These are phyloP conservation scores for Veloporphyrellus conicus DNA, from an alignment of 1,284 basidiomycete genomes.

Conservation along the genomic window DNA sequence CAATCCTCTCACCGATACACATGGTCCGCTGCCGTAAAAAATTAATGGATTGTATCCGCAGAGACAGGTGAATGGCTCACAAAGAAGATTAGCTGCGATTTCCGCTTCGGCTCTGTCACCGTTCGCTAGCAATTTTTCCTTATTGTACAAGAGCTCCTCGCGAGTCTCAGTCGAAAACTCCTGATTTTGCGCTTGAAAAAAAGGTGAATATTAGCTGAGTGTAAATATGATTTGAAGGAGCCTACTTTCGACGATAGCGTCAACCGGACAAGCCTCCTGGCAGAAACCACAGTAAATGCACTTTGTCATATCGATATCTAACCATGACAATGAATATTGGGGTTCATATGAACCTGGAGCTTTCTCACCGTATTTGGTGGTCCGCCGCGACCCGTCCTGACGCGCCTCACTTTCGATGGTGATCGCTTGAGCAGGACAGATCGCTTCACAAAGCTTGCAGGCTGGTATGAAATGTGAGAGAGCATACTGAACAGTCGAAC, in stretches of 20 bases:
- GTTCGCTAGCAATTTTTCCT: constrained; percentile 93
- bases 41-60: constrained; percentile 10
- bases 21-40: constrained; percentile 47
- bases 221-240: constrained; percentile 14
- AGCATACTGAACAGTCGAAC: background rate
- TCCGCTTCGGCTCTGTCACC: constrained; percentile 96
- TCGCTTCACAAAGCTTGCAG: constrained; percentile 99
- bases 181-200: constrained; percentile 79
- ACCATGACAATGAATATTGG: constrained; percentile 1
- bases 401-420: constrained; percentile 98
- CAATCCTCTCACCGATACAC: constrained; percentile 50
- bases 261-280: constrained; percentile 98
- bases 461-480: constrained; percentile 47
- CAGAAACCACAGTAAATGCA: constrained; percentile 99
- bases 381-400: constrained; percentile 91
- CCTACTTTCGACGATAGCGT: constrained; percentile 98
- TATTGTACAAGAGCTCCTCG: constrained; percentile 98
- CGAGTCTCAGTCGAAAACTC: constrained; percentile 97
- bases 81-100: constrained; percentile 89
- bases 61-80: constrained; percentile 41
- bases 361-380: constrained; percentile 85
- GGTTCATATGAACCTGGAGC: constrained; percentile 18
- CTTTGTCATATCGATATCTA: constrained; percentile 95
- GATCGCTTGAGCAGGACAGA: constrained; percentile 98
- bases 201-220: constrained; percentile 1